Percentiles rank a stretch among this genome's conserved stretches.
These are phyloP conservation scores for Stachybotrys chartarum DNA, from an alignment of 2,329 filamentous ascomycete genomes.

Conservation along the genomic window DNA sequence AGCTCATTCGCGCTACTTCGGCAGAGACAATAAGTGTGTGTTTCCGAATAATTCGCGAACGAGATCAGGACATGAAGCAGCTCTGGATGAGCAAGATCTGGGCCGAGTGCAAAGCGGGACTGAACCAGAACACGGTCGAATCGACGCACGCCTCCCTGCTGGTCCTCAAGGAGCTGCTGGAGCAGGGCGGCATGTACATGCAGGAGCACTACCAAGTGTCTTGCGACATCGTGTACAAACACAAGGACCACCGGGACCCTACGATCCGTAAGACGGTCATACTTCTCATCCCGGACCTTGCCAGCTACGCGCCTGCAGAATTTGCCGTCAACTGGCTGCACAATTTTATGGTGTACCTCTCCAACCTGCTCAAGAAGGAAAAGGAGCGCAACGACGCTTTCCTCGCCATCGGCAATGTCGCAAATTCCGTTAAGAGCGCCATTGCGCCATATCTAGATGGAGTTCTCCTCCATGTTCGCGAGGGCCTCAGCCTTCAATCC, in stretches of 20 bases:
- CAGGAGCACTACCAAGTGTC: conserved; percentile 86
- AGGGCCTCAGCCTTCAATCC: conserved; percentile 78
- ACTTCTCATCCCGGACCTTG: conserved; percentile 83
- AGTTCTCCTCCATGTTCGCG: conserved; percentile 87
- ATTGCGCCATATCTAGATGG: conserved; percentile 94
- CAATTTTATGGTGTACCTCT: conserved; percentile 94
- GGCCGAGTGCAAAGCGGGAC: conserved; percentile 71
- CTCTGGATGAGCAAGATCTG: conserved; percentile 90
- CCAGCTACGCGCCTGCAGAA: conserved; percentile 84
- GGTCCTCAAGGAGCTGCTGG: conserved; percentile 84
- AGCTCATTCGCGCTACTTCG: conserved; percentile 85
- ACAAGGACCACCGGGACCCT: conserved; percentile 86
- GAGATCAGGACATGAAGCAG: conserved; percentile 81
- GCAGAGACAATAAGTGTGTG: conserved; percentile 91
- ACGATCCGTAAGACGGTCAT: conserved; percentile 88
- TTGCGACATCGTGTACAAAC: conserved; percentile 85
- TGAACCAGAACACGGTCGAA: conserved; percentile 76
- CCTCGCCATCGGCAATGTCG: conserved; percentile 90
- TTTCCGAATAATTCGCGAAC: conserved; percentile 90
- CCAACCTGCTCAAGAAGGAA: conserved; percentile 87
- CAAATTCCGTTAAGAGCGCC: conserved; percentile 89
- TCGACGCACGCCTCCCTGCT: conserved; percentile 90
- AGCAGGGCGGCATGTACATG: conserved; percentile 99
- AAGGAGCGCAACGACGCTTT: conserved; percentile 94
- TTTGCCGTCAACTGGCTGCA: conserved; percentile 85